Percentiles rank a stretch among this genome's conserved stretches.
Conservation (phyloP, 768 basidiomycete genomes). For the Leccinum pellstonianum region DNA sequence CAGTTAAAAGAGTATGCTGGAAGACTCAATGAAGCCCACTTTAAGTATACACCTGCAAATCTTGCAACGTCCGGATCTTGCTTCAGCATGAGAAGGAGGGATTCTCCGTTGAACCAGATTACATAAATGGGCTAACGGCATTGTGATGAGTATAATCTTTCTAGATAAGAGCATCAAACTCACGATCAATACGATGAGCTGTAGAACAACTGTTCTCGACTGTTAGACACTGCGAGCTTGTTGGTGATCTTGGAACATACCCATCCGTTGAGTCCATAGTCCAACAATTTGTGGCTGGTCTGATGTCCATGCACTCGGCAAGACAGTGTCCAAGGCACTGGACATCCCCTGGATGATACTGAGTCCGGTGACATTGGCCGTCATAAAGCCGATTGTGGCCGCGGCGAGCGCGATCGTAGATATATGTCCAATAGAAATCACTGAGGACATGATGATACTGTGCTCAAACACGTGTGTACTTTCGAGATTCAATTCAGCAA, state of each 20-base stretch:
- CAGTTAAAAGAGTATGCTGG: constrained; percentile 66
- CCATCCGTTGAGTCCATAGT: constrained; percentile 88
- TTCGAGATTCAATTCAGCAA: neutral
- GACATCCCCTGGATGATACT: constrained; percentile 83
- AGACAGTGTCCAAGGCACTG: constrained; percentile 87
- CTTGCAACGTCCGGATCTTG: constrained; percentile 83
- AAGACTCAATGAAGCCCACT: constrained; percentile 72
- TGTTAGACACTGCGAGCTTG: neutral
- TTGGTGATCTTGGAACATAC: constrained; percentile 34
- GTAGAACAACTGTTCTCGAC: constrained; percentile 15
- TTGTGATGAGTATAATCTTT: neutral
- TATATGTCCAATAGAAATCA: constrained; percentile 89
- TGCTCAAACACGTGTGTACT: constrained; percentile 82
- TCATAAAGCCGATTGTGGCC: constrained; percentile 72
- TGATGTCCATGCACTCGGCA: constrained; percentile 95
- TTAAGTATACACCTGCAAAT: constrained; percentile 72
- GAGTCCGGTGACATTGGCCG: constrained; percentile 51
- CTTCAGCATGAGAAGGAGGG: constrained; percentile 63
- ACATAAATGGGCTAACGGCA: constrained; percentile 47
- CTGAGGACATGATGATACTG: constrained; percentile 79
- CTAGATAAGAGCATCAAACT: constrained; percentile 22
- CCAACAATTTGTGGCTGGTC: constrained; percentile 81
- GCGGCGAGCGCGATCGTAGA: constrained; percentile 90
- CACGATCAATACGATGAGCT: constrained; percentile 49
- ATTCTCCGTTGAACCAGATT: constrained; percentile 84